Evolutionary conservation across 352 stramenopile genomes (phyloP).

Genomic region (Pythium periplocum): DNA sequence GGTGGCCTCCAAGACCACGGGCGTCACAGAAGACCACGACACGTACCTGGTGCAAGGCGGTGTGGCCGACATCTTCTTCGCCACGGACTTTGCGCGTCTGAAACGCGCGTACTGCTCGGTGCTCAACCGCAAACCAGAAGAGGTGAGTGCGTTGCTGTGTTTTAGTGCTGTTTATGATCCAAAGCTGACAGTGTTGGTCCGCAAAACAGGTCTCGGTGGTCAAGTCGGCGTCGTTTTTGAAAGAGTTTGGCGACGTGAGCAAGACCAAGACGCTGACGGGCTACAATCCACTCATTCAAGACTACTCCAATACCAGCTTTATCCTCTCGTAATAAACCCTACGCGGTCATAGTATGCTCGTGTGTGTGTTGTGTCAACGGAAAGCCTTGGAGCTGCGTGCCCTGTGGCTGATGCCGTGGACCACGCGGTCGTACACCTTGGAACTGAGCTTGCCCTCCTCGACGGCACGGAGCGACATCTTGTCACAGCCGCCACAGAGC

Average conservation of each 20-base stretch:
- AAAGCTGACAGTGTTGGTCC: neutral
- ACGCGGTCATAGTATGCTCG: neutral
- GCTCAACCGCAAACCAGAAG: constrained; percentile 41
- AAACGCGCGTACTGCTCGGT: constrained; percentile 78
- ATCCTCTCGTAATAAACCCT: constrained; percentile 58
- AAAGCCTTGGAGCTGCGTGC: neutral
- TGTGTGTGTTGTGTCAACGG: neutral
- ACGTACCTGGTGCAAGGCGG: constrained; percentile 85
- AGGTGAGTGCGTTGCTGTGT: constrained; percentile 18
- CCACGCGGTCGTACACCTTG: constrained; percentile 30
- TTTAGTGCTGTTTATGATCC: neutral
- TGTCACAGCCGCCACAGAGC: constrained; percentile 44
- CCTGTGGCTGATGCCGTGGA: constrained; percentile 10
- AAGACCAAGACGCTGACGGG: constrained; percentile 80
- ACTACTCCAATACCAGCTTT: constrained; percentile 89
- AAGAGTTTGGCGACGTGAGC: constrained; percentile 70
- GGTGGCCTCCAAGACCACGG: constrained; percentile 78
- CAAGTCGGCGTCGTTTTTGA: constrained; percentile 75
- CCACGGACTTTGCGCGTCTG: constrained; percentile 81
- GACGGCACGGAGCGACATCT: constrained; percentile 26
- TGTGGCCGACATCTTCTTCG: constrained; percentile 89
- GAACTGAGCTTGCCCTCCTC: constrained; percentile 39
- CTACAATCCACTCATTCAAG: constrained; percentile 87
- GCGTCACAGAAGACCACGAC: constrained; percentile 77
- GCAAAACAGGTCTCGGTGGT: constrained; percentile 66